These are phyloP conservation scores for Boletus pseudo-olivaceus DNA, from an alignment of 768 basidiomycete genomes.

Conservation along the genomic window DNA sequence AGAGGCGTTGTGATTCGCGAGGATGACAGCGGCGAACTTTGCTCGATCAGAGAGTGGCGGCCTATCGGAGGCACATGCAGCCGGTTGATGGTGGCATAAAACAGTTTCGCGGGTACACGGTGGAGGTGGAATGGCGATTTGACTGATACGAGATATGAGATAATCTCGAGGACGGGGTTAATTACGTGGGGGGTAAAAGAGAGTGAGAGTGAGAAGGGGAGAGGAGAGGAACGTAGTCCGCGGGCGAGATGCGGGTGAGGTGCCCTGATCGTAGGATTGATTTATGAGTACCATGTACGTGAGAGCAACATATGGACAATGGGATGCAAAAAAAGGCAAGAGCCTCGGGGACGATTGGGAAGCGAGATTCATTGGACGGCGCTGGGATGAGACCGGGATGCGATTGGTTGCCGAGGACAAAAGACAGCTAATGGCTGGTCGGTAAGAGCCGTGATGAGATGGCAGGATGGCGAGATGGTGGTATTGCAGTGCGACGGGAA, in stretches of 20 bases:
- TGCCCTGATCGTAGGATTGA: constrained; percentile 1
- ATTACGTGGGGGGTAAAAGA: background rate
- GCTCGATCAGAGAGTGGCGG: constrained; percentile 11
- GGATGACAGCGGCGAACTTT: constrained; percentile 3
- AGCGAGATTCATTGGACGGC: background rate
- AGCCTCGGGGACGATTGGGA: no score
- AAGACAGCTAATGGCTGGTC: background rate
- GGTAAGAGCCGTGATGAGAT: constrained; percentile 4
- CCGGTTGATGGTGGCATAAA: constrained; percentile 4
- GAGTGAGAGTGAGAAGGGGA: background rate
- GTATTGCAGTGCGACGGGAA: background rate
- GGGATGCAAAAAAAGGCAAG: background rate
- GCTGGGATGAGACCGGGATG: background rate
- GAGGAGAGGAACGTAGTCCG: background rate
- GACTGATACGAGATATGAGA: background rate
- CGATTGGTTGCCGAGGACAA: constrained; percentile 3
- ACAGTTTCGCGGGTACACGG: constrained; percentile 8
- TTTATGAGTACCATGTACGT: background rate
- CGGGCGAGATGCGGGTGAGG: background rate
- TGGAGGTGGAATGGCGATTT: background rate
- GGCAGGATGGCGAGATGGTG: background rate
- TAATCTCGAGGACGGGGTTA: background rate
- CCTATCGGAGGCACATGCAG: background rate
- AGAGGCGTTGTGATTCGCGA: background rate
- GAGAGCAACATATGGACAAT: background rate